Base-by-base conservation (phyloP, 1,139 yeast genomes). In the Protomyces pachydermus region DNA sequence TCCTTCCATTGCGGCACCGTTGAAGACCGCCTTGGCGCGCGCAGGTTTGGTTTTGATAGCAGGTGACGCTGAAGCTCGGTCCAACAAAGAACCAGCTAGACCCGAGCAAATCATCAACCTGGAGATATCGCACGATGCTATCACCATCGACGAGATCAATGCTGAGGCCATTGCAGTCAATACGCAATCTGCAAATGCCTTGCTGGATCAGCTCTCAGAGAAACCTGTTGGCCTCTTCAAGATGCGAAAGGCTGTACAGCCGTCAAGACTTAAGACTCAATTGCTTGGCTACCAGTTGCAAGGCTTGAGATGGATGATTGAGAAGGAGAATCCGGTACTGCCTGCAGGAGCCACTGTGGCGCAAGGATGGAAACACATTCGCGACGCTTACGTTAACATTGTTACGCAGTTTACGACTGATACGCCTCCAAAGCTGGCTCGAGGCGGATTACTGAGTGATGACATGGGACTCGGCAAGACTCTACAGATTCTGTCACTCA, bases 381-480 rank as follows among this genome's bases (percentile, higher is more conserved):
- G 90, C 73, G 97, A 97, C 0, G 56, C 52, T 8, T 67, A 62
- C 34, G 51, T 39, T 37, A 66, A 67, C 56, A 45, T 45, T 34
- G 61, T 66, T 46, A 66, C 67, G n/a, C 60, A 56, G 10, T 53
- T 45, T 20, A 42, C 52, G 18, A 54, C 64, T 18, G 54, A 50
- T 16, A 35, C 42, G 4, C 20, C 48, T 8, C 68, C 69, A 10
- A 20, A 12, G 10, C 55, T 67, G 34, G 51, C 61, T 34, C 66
- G 67, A 48, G 98, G 98, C 28, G 98, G 98, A 0, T 88, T 91
- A 18, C 77, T 91, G 14, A 96, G 97, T 0, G 98, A 91, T 75
- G 98, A 91, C 73, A 91, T 91, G 98, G 98, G 98, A 0, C 79
- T 91, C 6, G 98, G 98, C 54, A 91, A 91, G 72, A 91, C 98